Evolutionary conservation across 2,329 filamentous ascomycete genomes (phyloP).

Genomic region (Pseudogymnoascus sp.): DNA sequence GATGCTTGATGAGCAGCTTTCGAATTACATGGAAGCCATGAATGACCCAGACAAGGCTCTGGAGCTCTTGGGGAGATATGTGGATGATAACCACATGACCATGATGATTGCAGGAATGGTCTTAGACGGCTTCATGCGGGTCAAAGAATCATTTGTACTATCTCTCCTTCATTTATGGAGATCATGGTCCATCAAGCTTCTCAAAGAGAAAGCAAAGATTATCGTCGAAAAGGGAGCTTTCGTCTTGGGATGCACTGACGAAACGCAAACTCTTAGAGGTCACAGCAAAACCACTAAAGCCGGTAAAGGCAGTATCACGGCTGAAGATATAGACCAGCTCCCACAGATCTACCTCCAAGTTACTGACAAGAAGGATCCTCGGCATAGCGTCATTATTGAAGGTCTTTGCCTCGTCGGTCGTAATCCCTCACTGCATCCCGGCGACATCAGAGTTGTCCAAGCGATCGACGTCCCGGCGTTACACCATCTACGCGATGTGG

Average conservation of each 20-base stretch:
- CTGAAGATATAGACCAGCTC: slow-evolving; percentile 44
- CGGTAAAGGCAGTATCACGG: slow-evolving; percentile 14
- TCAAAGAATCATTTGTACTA: slow-evolving; percentile 69
- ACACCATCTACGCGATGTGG: slow-evolving; percentile 70
- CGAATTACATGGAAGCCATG: slow-evolving; percentile 63
- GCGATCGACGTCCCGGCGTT: slow-evolving; percentile 71
- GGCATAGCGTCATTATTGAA: slow-evolving; percentile 51
- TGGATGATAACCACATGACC: slow-evolving; percentile 80
- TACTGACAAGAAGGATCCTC: slow-evolving; percentile 46
- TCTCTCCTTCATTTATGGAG: slow-evolving; percentile 78
- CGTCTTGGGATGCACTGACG: slow-evolving; percentile 80
- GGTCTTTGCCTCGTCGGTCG: slow-evolving; percentile 78
- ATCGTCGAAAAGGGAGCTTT: slow-evolving; percentile 76
- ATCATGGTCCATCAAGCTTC: slow-evolving; percentile 76
- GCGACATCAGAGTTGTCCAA: slow-evolving; percentile 79
- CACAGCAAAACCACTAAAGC: slow-evolving; percentile 48
- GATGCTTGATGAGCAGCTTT: slow-evolving; percentile 61
- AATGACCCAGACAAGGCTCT: slow-evolving; percentile 54
- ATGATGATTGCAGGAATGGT: slow-evolving; percentile 69
- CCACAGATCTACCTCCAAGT: slow-evolving; percentile 90
- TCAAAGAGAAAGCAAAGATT: slow-evolving; percentile 90
- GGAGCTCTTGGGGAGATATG: slow-evolving; percentile 59
- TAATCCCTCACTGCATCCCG: slow-evolving; percentile 89
- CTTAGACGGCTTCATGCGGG: slow-evolving; percentile 66
- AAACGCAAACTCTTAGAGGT: slow-evolving; percentile 67